Percentiles rank a stretch among this genome's conserved stretches.
Evolutionary conservation across 306 rosid species (phyloP).

Genomic region (Casuarina equisetifolia): DNA sequence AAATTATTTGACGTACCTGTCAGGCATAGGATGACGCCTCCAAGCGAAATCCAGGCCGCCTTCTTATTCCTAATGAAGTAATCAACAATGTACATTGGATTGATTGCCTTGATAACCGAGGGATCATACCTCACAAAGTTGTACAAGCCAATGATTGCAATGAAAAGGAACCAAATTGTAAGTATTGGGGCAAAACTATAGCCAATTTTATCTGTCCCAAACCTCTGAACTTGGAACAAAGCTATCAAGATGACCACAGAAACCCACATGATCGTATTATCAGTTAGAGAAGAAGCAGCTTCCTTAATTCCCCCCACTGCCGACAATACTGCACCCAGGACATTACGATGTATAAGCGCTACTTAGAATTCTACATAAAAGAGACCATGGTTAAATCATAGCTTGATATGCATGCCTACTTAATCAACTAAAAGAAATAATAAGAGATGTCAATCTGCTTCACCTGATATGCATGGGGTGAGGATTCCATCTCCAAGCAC

Average conservation of each 20-base stretch:
- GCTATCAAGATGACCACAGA: conserved; percentile 37
- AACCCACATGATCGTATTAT: conserved; percentile 32
- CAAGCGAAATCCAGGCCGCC: conserved; percentile 48
- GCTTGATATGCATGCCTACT: no score
- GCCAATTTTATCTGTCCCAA: conserved; percentile 39
- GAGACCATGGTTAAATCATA: no score
- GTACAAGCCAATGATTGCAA: conserved; percentile 37
- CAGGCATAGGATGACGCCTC: conserved; percentile 38
- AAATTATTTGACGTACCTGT: conserved; percentile 28
- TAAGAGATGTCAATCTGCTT: no score
- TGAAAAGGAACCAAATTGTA: conserved; percentile 33
- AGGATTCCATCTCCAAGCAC: no score
- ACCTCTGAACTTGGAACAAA: conserved; percentile 22
- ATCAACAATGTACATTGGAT: conserved; percentile 29
- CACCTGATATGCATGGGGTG: conserved; percentile 46
- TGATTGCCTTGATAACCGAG: conserved; percentile 31
- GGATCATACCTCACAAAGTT: conserved; percentile 37
- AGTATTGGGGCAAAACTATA: conserved; percentile 35
- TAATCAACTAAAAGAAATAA: no score
- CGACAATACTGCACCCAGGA: conserved; percentile 21
- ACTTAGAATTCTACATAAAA: background rate
- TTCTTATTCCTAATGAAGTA: conserved; percentile 39
- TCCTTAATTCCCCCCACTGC: conserved; percentile 29
- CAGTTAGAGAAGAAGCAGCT: conserved; percentile 15
- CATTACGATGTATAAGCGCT: background rate